Evolutionary conservation across 2,329 filamentous ascomycete species (phyloP).

Genomic region (Fusarium sp.): DNA sequence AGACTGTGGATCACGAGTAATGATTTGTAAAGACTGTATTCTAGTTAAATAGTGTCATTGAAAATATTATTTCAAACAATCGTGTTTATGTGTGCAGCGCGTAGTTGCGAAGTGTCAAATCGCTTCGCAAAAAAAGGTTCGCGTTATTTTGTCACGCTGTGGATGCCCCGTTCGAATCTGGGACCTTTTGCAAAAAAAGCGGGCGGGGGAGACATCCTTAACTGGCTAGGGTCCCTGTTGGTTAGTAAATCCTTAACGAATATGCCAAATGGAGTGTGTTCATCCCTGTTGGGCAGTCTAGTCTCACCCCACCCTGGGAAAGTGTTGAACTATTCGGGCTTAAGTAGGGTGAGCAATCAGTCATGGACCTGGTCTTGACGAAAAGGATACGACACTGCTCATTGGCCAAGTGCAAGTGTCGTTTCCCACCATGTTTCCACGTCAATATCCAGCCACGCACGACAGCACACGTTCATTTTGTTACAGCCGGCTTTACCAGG

Average conservation of each 20-base stretch:
- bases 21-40: not conserved
- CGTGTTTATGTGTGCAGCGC: not conserved
- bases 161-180: not conserved
- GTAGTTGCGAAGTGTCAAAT: not conserved
- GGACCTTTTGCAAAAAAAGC: not conserved
- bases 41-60: not conserved
- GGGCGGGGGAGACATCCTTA: not conserved
- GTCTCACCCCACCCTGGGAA: not conserved
- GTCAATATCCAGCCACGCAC: not conserved
- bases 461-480: no score
- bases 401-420: not conserved
- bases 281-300: not conserved
- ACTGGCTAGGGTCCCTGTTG: not conserved
- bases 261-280: not conserved
- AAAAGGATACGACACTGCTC: not conserved
- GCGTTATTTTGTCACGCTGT: not conserved
- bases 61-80: not conserved
- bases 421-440: not conserved
- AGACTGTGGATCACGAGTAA: conserved; percentile 31
- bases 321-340: not conserved
- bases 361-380: not conserved
- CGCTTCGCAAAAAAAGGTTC: not conserved
- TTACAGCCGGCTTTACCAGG: not conserved
- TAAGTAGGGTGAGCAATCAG: not conserved
- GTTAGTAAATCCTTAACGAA: not conserved